Evolutionary conservation across 305 asterid genomes (phyloP), one percentile per base, ranked within the genome.

Genomic region (Ajuga reptans): DNA sequence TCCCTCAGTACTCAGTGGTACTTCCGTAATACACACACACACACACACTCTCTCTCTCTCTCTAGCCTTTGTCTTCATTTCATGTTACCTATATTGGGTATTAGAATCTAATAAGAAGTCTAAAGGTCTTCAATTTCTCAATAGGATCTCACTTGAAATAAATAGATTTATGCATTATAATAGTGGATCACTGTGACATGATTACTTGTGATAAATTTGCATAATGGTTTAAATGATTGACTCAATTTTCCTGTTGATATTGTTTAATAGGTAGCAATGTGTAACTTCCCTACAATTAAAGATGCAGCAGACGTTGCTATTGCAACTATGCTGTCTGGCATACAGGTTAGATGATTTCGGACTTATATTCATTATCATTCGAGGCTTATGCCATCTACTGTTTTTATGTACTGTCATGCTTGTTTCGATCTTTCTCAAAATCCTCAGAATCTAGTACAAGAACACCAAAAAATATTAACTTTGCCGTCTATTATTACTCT

Each of bases 301-400:
- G 99, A 90, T 81, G 99, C 97, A 67, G 99, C 97, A 5, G 97
- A 90, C 78, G 99, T 93, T 78, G 97, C 99, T 66, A 93, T 90
- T 75, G 92, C 85, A 53, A 86, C 96, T 64, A 93, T 93, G 99
- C 78, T 78, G 78, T 84, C 95, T 66, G 99, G 97, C 39, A 83
- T 93, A 79, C 99, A 93, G 95, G 98, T 92, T 11, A 75, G 78
- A 39, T 36, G 60, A 68, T 57, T 64, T 61, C 56, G 45, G 55
- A 9, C 49, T 59, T 15, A 37, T 37, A 39, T 39, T 39, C 45
- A 39, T 57, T 2, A 0, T 69, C 21, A 4, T 64, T 24, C 52
- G 29, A 68, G 12, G 12, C 47, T 2, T 9, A 43, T 43, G 61
- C 37, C 76, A 39, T 54, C 15, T 58, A 15, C 58, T 7, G 17